phyloP scores from a whole-genome alignment of 2,329 filamentous ascomycete species.

The Aspergillus flavus region DNA sequence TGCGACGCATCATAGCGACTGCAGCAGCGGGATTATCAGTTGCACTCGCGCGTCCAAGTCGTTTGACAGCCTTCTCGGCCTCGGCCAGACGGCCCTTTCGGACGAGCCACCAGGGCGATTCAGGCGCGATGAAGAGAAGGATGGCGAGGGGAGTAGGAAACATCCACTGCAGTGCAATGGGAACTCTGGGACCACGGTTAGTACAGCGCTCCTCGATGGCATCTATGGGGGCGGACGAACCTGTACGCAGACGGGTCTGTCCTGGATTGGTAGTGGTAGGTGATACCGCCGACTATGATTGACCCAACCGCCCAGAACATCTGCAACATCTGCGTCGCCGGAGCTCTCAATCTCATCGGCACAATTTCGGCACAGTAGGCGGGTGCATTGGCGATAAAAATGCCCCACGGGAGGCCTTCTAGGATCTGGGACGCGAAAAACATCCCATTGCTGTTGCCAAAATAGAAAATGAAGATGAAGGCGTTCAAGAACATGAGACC shows the following conservation, averaged over 20 bases:
- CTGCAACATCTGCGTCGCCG: no score
- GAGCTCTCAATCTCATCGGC: no score
- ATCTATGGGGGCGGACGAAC: no score
- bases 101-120: constrained; percentile 58
- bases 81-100: constrained; percentile 51
- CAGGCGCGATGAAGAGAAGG: constrained; percentile 53
- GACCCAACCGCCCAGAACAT: no score
- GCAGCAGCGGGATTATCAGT: constrained; percentile 46
- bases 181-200: no score
- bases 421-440: constrained; percentile 60
- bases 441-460: constrained; percentile 47
- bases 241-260: no score
- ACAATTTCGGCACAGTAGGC: constrained; percentile 34
- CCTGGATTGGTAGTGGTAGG: no score
- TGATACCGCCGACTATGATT: no score
- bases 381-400: constrained; percentile 67
- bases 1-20: constrained; percentile 63
- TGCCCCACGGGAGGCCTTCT: constrained; percentile 66
- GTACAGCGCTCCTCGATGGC: no score
- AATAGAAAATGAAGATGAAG: constrained; percentile 57
- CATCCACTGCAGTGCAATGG: no score
- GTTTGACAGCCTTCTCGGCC: constrained; percentile 51
- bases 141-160: no score
- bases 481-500: constrained; percentile 56
- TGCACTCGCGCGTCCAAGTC: constrained; percentile 50